Percentiles rank a stretch among this genome's conserved stretches.
These are phyloP conservation scores for Calonectria hongkongensis DNA, from an alignment of 2,329 filamentous ascomycete genomes.

Conservation along the genomic window DNA sequence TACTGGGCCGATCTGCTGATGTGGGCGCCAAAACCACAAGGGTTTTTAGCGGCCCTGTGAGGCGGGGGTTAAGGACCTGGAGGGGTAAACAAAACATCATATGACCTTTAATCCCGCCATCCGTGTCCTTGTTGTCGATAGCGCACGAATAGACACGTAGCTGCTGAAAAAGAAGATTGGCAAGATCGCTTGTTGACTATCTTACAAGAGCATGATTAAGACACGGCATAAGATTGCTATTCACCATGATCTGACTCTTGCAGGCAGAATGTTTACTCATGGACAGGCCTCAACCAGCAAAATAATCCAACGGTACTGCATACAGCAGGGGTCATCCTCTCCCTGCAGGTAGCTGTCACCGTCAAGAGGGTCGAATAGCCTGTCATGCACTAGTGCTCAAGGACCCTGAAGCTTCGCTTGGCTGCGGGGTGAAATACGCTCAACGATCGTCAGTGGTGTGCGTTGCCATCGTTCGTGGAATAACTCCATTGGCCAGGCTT, in stretches of 20 bases:
- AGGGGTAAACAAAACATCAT: slow-evolving; percentile 13
- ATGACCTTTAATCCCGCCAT: slow-evolving; percentile 15
- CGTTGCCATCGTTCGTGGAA: slow-evolving; percentile 38
- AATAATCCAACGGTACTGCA: slow-evolving; percentile 24
- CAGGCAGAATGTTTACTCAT: background rate
- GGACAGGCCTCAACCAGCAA: background rate
- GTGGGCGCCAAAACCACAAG: slow-evolving; percentile 20
- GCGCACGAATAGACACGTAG: background rate
- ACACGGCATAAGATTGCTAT: background rate
- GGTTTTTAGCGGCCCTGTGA: slow-evolving; percentile 11
- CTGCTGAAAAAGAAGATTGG: background rate
- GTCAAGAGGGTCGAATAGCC: slow-evolving; percentile 34
- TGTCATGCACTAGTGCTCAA: slow-evolving; percentile 31
- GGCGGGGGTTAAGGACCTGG: slow-evolving; percentile 6
- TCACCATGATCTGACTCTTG: background rate
- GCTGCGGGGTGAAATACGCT: slow-evolving; percentile 25
- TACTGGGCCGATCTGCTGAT: slow-evolving; percentile 35
- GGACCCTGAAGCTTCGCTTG: slow-evolving; percentile 32
- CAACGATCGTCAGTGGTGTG: slow-evolving; percentile 37
- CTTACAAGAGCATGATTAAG: no score
- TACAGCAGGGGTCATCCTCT: slow-evolving; percentile 38
- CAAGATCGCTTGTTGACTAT: background rate
- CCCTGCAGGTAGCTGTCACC: slow-evolving; percentile 30
- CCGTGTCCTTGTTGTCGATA: background rate
- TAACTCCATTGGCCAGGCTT: slow-evolving; percentile 35